Conservation (phyloP, 2,329 filamentous ascomycete species). For the Pezicula carpinea region DNA sequence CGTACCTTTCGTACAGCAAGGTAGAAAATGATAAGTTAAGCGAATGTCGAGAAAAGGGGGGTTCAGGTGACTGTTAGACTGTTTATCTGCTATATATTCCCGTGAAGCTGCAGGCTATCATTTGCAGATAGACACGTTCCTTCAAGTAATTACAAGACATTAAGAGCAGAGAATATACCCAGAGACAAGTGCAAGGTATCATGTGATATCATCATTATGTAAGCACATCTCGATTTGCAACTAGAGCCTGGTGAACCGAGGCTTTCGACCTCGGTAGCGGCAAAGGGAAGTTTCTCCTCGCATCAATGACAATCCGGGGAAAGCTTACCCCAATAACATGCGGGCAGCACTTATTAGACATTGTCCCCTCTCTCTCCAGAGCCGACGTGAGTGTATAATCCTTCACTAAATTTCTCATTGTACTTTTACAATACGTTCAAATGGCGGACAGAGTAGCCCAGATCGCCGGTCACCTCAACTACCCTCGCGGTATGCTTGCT, state of each 20-base stretch:
- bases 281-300: not conserved
- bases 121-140: too few species aligned
- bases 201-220: too few species aligned
- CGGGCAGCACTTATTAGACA: not conserved
- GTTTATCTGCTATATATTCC: too few species aligned
- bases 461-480: constrained; percentile 76
- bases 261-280: constrained; percentile 7
- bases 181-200: too few species aligned
- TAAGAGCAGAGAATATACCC: too few species aligned
- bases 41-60: too few species aligned
- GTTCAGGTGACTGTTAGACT: too few species aligned
- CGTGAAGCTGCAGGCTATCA: too few species aligned
- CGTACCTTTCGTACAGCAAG: too few species aligned
- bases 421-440: constrained; percentile 1
- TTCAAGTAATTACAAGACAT: too few species aligned
- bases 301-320: not conserved
- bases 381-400: not conserved
- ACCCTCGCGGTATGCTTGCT: constrained; percentile 71
- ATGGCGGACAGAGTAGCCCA: constrained; percentile 58
- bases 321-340: constrained; percentile 3
- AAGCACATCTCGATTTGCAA: not conserved
- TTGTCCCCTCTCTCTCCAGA: not conserved
- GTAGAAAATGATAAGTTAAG: too few species aligned
- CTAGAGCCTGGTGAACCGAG: not conserved
- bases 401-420: not conserved